phyloP scores from a whole-genome alignment of 1,139 yeast genomes.

The Taiozyma onychis region DNA sequence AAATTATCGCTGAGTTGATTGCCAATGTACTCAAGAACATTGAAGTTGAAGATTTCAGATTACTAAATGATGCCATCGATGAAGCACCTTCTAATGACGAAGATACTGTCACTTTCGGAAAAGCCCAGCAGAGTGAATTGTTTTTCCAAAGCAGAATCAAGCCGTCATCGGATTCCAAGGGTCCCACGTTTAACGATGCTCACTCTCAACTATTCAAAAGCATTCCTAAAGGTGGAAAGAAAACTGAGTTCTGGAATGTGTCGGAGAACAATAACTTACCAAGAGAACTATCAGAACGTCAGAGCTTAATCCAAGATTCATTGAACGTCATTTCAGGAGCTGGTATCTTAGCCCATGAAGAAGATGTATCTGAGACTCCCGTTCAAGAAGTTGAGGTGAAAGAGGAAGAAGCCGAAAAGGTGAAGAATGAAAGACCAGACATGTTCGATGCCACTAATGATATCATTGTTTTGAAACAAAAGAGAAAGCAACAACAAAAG shows the following conservation, averaged over 20 bases:
- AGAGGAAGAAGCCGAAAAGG: constrained; percentile 3
- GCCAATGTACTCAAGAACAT: constrained; percentile 19
- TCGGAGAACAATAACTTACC: neutral
- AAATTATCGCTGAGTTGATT: constrained; percentile 52
- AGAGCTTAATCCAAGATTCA: constrained; percentile 1
- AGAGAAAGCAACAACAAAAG: constrained; percentile 16
- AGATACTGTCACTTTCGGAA: constrained; percentile 6
- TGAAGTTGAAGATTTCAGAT: constrained; percentile 16
- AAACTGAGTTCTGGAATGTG: neutral
- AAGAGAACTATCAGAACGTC: neutral
- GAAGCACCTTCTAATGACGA: neutral
- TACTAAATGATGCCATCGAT: constrained; percentile 11
- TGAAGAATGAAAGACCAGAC: neutral
- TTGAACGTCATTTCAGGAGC: constrained; percentile 1
- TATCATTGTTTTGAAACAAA: constrained; percentile 47
- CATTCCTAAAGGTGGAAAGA: neutral
- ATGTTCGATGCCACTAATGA: constrained; percentile 39
- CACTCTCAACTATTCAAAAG: constrained; percentile 4
- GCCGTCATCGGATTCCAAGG: neutral
- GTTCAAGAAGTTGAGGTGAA: neutral
- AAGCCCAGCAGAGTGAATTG: constrained; percentile 5
- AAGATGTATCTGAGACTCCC: neutral
- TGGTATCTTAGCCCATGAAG: neutral
- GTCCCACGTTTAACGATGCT: neutral
- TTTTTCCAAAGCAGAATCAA: constrained; percentile 1